These are phyloP conservation scores for Colletotrichum liriopes DNA, from an alignment of 2,329 filamentous ascomycete genomes.

Conservation along the genomic window DNA sequence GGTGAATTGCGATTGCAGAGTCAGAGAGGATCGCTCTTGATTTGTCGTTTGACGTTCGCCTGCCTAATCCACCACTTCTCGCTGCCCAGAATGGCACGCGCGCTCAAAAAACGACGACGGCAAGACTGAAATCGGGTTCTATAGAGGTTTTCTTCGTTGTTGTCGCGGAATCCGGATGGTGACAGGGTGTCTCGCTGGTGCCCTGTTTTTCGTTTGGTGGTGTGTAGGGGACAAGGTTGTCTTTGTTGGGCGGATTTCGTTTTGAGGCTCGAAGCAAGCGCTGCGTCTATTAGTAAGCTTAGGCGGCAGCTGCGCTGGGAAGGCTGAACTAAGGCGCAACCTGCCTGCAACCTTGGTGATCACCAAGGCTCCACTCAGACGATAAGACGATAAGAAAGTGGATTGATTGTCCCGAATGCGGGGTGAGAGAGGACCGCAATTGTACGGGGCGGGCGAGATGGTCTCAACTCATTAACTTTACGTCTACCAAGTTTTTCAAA, in stretches of 20 bases:
- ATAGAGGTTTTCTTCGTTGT: background rate
- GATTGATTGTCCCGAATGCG: conserved; percentile 20
- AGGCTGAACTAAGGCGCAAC: conserved; percentile 28
- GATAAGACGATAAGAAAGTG: conserved; percentile 28
- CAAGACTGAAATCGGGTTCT: background rate
- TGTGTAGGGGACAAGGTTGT: conserved; percentile 58
- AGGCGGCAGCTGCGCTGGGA: conserved; percentile 17
- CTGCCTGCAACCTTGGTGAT: conserved; percentile 18
- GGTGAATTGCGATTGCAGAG: conserved; percentile 10
- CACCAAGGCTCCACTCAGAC: conserved; percentile 20
- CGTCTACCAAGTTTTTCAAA: background rate
- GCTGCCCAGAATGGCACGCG: conserved; percentile 33
- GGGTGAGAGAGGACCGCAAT: conserved; percentile 18
- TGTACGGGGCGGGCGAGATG: background rate
- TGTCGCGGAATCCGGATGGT: conserved; percentile 13
- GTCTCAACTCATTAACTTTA: background rate
- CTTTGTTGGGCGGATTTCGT: conserved; percentile 51
- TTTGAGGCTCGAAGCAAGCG: conserved; percentile 45
- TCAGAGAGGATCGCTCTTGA: background rate
- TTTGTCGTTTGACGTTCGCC: conserved; percentile 12
- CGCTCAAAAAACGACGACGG: conserved; percentile 2
- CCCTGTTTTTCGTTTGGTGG: conserved; percentile 48
- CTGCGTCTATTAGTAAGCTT: conserved; percentile 43
- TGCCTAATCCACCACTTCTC: conserved; percentile 37
- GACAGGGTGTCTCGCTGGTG: conserved; percentile 38